Base-by-base conservation (phyloP, 345 rosid species). In the Atalantia buxifolia region DNA sequence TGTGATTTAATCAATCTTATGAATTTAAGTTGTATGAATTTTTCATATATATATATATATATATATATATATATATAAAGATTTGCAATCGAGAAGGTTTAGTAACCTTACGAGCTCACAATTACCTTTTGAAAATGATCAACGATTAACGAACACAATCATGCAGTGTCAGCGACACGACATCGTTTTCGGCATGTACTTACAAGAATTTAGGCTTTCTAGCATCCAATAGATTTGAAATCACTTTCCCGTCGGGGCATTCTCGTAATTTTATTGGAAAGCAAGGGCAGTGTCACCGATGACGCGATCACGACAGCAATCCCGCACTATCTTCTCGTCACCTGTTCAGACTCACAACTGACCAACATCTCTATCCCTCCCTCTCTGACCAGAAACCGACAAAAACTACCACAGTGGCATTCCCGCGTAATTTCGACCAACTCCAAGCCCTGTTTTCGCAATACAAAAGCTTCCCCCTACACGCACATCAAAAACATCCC, bases 301-400 rank as follows among this genome's bases (percentile, higher is more conserved):
- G 88, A 87, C 88, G 89, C 87, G 85, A 87, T 69, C 83, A 38
- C 76, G 82, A 81, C 88, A 78, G 85, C 87, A 81, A n/a, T 77
- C 85, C 81, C 76, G 86, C 90, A 90, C 85, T 81, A 40, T 69
- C 77, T 27, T 61, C 75, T 31, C 75, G 38, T 78, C 78, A 45
- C 66, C 78, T 67, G 72, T 66, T 77, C 75, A 48, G 73, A 66
- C 80, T 75, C 83, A 72, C 50, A 19, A 53, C 57, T 53, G 21
- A 53, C 69, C 81, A 69, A 67, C 79, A 66, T 7, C 63, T 45
- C 50, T 45, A 12, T 45, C 50, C 3, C 50, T 42, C 48, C 3
- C 48, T 21, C 35, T 30, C 66, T 68, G 74, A 25, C 60, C 81
- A 27, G 13, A 72, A 81, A 78, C 71, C 60, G 76, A 77, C 77